phyloP scores from a whole-genome alignment of 2,329 filamentous ascomycete genomes.

The Zymoseptoria tritici region DNA sequence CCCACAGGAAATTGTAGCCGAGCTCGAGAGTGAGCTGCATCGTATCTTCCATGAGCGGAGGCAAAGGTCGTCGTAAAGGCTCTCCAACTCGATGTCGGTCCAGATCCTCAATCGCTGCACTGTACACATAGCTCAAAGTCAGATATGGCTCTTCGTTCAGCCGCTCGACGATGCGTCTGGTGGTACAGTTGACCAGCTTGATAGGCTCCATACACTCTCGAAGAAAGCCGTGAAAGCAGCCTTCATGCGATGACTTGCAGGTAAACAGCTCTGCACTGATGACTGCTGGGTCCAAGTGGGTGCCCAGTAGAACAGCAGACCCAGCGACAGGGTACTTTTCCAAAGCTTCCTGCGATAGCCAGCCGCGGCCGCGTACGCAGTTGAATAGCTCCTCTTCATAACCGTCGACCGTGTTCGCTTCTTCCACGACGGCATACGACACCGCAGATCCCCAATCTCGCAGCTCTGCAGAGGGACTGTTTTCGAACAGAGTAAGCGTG shows the following conservation, averaged over 20 bases:
- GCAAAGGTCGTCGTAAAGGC: not conserved
- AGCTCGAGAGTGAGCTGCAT: not conserved
- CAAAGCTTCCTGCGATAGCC: not conserved
- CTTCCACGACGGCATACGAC: not conserved
- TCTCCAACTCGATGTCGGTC: constrained; percentile 1
- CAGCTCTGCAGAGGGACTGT: not conserved
- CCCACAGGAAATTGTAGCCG: not conserved
- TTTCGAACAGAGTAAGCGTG: not conserved
- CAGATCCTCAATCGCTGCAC: not conserved
- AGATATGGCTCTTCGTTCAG: not conserved
- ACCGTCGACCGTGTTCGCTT: not conserved
- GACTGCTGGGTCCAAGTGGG: not conserved
- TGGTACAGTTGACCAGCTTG: not conserved
- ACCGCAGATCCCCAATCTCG: not conserved
- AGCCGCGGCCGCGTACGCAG: not conserved
- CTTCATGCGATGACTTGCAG: not conserved
- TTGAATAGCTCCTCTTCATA: not conserved
- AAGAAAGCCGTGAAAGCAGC: not conserved
- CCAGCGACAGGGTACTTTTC: not conserved
- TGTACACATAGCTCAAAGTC: not conserved
- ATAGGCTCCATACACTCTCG: not conserved
- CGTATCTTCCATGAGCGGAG: not conserved
- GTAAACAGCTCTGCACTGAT: not conserved
- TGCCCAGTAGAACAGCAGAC: not conserved
- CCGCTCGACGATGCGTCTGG: not conserved